Evolutionary conservation across 441 rosid species (phyloP).

Genomic region (Bruguiera hainesii): DNA sequence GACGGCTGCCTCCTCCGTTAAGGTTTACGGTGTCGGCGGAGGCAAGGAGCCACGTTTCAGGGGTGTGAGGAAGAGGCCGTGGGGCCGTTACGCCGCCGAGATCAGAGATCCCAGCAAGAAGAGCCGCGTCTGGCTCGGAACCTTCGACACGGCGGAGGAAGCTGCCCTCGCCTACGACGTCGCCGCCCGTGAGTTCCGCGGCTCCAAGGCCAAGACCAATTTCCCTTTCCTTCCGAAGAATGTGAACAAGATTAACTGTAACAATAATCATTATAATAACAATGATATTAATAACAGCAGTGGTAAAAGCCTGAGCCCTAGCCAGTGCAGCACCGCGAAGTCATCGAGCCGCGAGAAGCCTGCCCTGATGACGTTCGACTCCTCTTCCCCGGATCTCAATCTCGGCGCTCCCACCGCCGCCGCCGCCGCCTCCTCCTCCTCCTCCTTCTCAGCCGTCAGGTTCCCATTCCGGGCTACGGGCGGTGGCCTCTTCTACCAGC

Average conservation of each 20-base stretch:
- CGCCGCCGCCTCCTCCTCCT: not conserved
- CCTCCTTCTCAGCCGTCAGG: constrained; percentile 17
- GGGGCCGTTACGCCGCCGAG: constrained; percentile 77
- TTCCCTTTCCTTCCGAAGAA: constrained; percentile 31
- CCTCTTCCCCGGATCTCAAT: constrained; percentile 36
- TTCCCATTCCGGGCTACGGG: not conserved
- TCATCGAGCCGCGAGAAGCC: constrained; percentile 38
- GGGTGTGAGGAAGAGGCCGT: constrained; percentile 71
- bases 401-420: constrained; percentile 18
- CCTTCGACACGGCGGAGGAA: constrained; percentile 58
- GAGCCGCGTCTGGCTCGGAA: constrained; percentile 67
- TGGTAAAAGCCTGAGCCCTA: constrained; percentile 36
- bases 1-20: constrained; percentile 20
- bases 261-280: not conserved
- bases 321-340: constrained; percentile 60
- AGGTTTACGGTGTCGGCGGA: constrained; percentile 19
- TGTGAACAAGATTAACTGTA: constrained; percentile 7
- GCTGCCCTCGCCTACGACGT: constrained; percentile 67
- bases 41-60: constrained; percentile 42
- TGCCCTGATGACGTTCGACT: constrained; percentile 25
- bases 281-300: not conserved
- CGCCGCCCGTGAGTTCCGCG: constrained; percentile 52
- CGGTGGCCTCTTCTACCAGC: constrained; percentile 9
- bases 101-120: constrained; percentile 64
- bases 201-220: constrained; percentile 62